phyloP scores from a whole-genome alignment of 192 early-diverging fungal species.

The Backusella liffmaniae region DNA sequence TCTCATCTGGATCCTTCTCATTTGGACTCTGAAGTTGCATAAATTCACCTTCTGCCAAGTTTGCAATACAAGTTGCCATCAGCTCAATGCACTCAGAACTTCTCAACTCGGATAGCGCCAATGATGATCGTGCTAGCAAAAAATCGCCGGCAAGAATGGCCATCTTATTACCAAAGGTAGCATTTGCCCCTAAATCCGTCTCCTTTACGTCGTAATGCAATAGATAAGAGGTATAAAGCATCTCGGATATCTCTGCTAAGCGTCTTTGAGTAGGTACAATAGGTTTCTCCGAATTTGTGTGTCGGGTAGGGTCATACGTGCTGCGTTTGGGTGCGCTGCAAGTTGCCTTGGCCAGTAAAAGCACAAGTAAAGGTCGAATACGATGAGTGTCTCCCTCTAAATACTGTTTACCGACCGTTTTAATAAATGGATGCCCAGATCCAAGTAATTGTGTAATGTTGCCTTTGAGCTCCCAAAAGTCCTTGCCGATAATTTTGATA shows the following conservation, averaged over 20 bases:
- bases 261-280: constrained; percentile 89
- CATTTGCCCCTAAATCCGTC: constrained; percentile 74
- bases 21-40: constrained; percentile 88
- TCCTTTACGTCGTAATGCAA: constrained; percentile 92
- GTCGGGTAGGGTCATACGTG: constrained; percentile 20
- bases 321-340: constrained; percentile 55
- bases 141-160: constrained; percentile 94
- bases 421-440: constrained; percentile 84
- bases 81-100: constrained; percentile 93
- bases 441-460: constrained; percentile 87
- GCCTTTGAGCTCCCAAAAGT: constrained; percentile 79
- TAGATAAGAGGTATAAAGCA: constrained; percentile 97
- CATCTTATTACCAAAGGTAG: constrained; percentile 96
- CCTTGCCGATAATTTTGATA: constrained; percentile 75
- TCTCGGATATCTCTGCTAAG: constrained; percentile 96
- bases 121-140: constrained; percentile 86
- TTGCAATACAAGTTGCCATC: constrained; percentile 87
- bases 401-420: constrained; percentile 88
- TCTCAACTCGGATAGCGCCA: constrained; percentile 83
- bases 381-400: constrained; percentile 85
- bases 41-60: constrained; percentile 96
- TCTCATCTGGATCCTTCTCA: constrained; percentile 34
- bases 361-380: constrained; percentile 87
- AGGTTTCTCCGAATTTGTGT: constrained; percentile 4
- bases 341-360: constrained; percentile 87